Evolutionary conservation across 352 stramenopile genomes (phyloP), one percentile per base, ranked within the genome.

Genomic region (Thalassiosira sp.): DNA sequence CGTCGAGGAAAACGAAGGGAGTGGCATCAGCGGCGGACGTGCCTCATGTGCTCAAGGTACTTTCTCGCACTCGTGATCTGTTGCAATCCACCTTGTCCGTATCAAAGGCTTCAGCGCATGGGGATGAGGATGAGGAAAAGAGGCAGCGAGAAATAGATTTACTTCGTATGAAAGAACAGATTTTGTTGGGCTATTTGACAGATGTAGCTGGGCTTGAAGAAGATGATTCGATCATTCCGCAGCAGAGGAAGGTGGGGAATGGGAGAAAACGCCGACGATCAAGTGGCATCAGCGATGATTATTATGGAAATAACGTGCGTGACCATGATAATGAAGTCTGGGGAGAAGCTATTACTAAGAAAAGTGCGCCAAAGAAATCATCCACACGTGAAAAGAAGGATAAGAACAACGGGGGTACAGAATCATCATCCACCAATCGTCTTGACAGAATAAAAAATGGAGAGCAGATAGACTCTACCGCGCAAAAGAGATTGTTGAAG

Each of bases 131-230:
- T 28, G 61, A 82, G 16, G 49, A 80, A n/a, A 54, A 52, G 28
- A 27, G 28, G 15, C 48, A 45, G 49, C 61, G 48, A 57, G 25
- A 60, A 27, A 79, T 75, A 18, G 72, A 83, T 37, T 8, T 81
- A 13, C 60, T 85, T 1, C 52, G 51, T 13, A 79, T 88, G 56
- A 81, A 86, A 22, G 77, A 86, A 72, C 77, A 84, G 62, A 86
- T 88, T 25, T 56, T 85, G 13, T 51, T 86, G 25, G 8, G 20
- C 15, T 85, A 80, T 57, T 43, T 88, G 18, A 68, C 56, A 37
- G 58, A 64, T 56, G 75, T 82, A 2, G 70, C 75, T 3, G 61
- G 64, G 22, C 15, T 81, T 33, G 35, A 60, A 37, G 56, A 72
- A 15, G 40, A 76, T 13, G 75, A 85, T 68, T 31, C 65, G 25